A percentile compares a stretch with the other conserved stretches of the same genome.
Evolutionary conservation across 139 green algal species (phyloP).

Genomic region (Coccomyxa sp.): DNA sequence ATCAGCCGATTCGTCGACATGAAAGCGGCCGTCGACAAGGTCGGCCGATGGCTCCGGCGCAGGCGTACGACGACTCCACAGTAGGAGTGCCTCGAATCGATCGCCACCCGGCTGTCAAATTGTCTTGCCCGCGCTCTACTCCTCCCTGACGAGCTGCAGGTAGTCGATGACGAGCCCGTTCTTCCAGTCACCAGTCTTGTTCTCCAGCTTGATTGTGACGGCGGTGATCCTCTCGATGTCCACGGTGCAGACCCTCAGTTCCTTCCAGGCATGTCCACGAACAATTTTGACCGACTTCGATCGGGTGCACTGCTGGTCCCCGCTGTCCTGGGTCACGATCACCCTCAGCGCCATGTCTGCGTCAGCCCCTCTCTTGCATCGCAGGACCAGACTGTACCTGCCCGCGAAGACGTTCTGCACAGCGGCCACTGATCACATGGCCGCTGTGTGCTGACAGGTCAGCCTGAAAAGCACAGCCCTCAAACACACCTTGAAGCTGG

Average conservation of each 20-base stretch:
- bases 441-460: not conserved
- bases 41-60: no score
- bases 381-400: not conserved
- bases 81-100: not conserved
- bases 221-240: not conserved
- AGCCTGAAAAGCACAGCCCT: not conserved
- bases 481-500: not conserved
- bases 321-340: not conserved
- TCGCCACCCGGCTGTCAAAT: not conserved
- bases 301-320: not conserved
- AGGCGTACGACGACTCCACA: no score
- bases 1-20: no score
- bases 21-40: no score
- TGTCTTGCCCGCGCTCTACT: not conserved
- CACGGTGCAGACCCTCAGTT: not conserved
- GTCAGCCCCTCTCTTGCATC: not conserved
- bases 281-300: not conserved
- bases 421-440: not conserved
- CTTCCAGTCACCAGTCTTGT: not conserved
- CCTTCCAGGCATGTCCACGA: not conserved
- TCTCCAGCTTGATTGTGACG: not conserved
- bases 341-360: not conserved
- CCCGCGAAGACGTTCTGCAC: not conserved
- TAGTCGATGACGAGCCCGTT: not conserved
- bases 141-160: not conserved